phyloP scores from a whole-genome alignment of 768 basidiomycete genomes.

The Artomyces pyxidatus region DNA sequence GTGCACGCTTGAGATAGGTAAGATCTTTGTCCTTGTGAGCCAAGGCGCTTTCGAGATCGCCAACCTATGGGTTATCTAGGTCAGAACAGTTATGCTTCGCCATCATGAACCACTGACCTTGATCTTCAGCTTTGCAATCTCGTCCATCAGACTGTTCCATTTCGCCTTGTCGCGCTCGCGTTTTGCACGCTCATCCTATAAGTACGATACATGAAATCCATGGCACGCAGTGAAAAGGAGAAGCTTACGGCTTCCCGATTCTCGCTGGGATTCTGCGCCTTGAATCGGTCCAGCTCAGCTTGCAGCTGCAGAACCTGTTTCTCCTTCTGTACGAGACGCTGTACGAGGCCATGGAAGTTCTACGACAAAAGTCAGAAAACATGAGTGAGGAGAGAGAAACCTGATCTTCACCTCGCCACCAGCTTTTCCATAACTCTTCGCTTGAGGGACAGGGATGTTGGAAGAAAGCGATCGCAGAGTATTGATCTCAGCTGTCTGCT shows the following conservation, averaged over 20 bases:
- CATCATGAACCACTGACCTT: conserved; percentile 38
- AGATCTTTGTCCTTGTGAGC: conserved; percentile 64
- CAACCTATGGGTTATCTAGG: conserved; percentile 32
- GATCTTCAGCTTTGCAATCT: conserved; percentile 61
- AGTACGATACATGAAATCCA: background rate
- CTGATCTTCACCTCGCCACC: conserved; percentile 45
- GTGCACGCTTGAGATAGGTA: conserved; percentile 69
- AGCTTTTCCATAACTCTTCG: conserved; percentile 37
- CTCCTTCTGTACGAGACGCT: conserved; percentile 78
- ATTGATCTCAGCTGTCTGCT: conserved; percentile 61
- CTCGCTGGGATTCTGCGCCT: conserved; percentile 48
- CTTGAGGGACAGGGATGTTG: conserved; percentile 27
- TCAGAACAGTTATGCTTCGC: background rate
- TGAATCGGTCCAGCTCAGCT: conserved; percentile 58
- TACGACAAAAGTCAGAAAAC: conserved; percentile 22
- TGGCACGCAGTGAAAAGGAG: background rate
- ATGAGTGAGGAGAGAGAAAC: background rate
- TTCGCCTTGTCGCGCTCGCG: conserved; percentile 70
- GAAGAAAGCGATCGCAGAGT: conserved; percentile 48
- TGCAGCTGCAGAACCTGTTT: conserved; percentile 73
- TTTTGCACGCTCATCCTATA: conserved; percentile 63
- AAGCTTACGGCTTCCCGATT: conserved; percentile 54
- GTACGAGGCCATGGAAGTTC: conserved; percentile 67
- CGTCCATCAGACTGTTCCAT: conserved; percentile 65
- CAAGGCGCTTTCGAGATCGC: conserved; percentile 40